Percentiles rank a stretch among this genome's conserved stretches.
Evolutionary conservation across 345 rosid species (phyloP).

Genomic region (Populus pruinosa): DNA sequence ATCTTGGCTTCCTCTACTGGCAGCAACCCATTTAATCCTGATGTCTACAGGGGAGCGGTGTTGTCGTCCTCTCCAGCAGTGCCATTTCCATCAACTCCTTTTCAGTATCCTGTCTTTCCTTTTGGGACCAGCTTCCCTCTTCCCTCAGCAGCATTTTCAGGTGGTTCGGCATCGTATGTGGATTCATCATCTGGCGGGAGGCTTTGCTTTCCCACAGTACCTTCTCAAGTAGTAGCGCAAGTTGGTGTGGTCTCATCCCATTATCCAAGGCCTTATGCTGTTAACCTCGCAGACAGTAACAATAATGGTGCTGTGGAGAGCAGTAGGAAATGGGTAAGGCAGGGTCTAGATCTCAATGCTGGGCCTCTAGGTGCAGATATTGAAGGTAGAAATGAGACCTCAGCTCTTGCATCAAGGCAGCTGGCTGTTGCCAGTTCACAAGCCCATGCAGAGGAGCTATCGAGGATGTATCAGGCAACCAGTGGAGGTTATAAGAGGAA

Average conservation of each 20-base stretch:
- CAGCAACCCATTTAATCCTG: conserved; percentile 55
- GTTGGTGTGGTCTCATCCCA: conserved; percentile 52
- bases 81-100: conserved; percentile 57
- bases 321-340: conserved; percentile 66
- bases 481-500: conserved; percentile 67
- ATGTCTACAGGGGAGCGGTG: conserved; percentile 62
- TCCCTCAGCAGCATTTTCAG: conserved; percentile 56
- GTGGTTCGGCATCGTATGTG: conserved; percentile 59
- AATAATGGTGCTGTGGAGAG: conserved; percentile 40
- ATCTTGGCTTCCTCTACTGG: conserved; percentile 51
- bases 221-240: conserved; percentile 61
- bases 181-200: conserved; percentile 71
- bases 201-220: conserved; percentile 55
- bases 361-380: conserved; percentile 70
- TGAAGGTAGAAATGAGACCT: conserved; percentile 66
- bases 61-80: conserved; percentile 74
- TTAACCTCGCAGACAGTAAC: conserved; percentile 56
- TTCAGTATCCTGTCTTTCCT: conserved; percentile 65
- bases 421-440: conserved; percentile 49
- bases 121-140: conserved; percentile 61
- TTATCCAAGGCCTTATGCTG: conserved; percentile 57
- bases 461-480: conserved; percentile 64
- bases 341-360: conserved; percentile 69
- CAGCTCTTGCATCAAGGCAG: conserved; percentile 46
- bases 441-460: conserved; percentile 57